Evolutionary conservation across 2,329 filamentous ascomycete species (phyloP).

Genomic region (Aspergillus latus): DNA sequence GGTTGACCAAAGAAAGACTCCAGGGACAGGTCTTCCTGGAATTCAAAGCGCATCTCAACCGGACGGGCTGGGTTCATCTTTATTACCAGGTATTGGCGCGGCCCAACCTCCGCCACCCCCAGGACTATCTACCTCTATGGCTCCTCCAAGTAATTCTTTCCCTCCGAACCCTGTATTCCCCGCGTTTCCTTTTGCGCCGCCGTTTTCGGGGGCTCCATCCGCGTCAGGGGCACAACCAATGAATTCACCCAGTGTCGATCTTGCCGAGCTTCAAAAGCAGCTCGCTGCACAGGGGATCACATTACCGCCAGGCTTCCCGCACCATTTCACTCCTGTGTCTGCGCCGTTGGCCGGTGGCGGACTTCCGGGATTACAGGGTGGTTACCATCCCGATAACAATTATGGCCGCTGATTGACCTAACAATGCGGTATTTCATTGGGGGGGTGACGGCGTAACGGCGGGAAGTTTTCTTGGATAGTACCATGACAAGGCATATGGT

Average conservation of each 20-base stretch:
- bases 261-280: constrained; percentile 41
- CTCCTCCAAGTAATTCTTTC: constrained; percentile 30
- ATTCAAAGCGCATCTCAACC: constrained; percentile 56
- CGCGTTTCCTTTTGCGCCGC: constrained; percentile 42
- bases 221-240: constrained; percentile 44
- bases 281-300: constrained; percentile 37
- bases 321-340: constrained; percentile 42
- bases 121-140: constrained; percentile 36
- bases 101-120: constrained; percentile 40
- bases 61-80: constrained; percentile 44
- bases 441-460: constrained; percentile 28
- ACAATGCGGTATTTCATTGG: neutral
- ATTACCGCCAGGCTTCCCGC: constrained; percentile 36
- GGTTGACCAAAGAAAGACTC: constrained; percentile 83
- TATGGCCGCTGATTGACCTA: constrained; percentile 45
- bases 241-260: constrained; percentile 30
- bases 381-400: constrained; percentile 37
- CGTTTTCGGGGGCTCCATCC: constrained; percentile 51
- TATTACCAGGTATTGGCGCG: constrained; percentile 51
- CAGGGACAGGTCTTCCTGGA: constrained; percentile 52
- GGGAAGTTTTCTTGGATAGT: constrained; percentile 19
- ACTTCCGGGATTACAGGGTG: constrained; percentile 37
- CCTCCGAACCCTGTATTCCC: constrained; percentile 37
- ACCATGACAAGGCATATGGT: neutral
- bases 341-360: constrained; percentile 29